Conservation (phyloP, 2,329 filamentous ascomycete genomes). For the Fusarium sp. region DNA sequence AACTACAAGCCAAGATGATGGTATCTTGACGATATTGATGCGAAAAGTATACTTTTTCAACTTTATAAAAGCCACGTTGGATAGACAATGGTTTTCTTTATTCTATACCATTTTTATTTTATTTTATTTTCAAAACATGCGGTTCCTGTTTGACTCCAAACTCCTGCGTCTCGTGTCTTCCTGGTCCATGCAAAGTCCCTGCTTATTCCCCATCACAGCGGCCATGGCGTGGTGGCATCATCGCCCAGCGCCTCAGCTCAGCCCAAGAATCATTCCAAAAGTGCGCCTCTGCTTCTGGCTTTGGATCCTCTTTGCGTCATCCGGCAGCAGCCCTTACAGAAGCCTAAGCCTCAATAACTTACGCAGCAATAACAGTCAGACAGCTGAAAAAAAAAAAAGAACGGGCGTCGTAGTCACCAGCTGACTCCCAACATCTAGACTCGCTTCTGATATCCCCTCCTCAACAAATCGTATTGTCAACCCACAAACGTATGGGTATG, state of each 20-base stretch:
- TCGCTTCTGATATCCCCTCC: constrained; percentile 2
- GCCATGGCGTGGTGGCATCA: constrained; percentile 10
- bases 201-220: constrained; percentile 4
- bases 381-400: not conserved
- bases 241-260: constrained; percentile 5
- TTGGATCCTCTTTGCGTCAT: not conserved
- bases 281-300: not conserved
- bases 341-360: not conserved
- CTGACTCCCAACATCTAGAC: constrained; percentile 24
- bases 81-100: not conserved
- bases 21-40: not conserved
- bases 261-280: not conserved
- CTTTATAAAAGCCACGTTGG: not conserved
- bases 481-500: constrained; percentile 1
- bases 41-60: not conserved
- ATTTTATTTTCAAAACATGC: not conserved
- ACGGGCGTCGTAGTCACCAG: constrained; percentile 6
- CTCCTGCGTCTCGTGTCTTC: not conserved
- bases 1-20: not conserved
- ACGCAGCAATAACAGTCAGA: not conserved
- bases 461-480: constrained; percentile 18
- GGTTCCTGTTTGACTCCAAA: not conserved
- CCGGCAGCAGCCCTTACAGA: not conserved
- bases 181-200: not conserved
- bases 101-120: not conserved